phyloP scores from a whole-genome alignment of 2,329 filamentous ascomycete species.

The Emmonsiellopsis sp. region DNA sequence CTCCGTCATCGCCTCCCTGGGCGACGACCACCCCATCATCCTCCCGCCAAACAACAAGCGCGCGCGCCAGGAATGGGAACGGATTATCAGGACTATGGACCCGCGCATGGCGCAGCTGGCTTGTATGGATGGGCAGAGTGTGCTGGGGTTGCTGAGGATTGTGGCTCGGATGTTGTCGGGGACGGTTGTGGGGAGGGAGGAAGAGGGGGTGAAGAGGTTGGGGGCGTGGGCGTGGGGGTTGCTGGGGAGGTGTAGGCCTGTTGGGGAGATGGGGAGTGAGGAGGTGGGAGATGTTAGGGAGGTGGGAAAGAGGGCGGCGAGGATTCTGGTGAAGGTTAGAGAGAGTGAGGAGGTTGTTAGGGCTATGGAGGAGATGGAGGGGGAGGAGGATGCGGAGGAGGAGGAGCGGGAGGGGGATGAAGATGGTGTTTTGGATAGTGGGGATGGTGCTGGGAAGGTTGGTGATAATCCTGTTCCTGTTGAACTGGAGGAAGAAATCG shows the following conservation, averaged over 20 bases:
- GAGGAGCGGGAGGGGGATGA: slow-evolving; percentile 14
- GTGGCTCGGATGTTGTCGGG: slow-evolving; percentile 51
- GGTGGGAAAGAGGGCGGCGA: slow-evolving; percentile 65
- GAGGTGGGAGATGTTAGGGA: slow-evolving; percentile 71
- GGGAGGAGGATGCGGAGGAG: slow-evolving; percentile 16
- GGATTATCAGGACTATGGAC: slow-evolving; percentile 26
- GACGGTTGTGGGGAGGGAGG: slow-evolving; percentile 52
- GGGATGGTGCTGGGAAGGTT: neutral
- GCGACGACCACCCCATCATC: slow-evolving; percentile 41
- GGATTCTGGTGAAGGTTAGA: slow-evolving; percentile 34
- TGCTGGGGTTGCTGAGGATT: slow-evolving; percentile 55
- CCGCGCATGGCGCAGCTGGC: slow-evolving; percentile 43
- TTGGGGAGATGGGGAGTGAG: slow-evolving; percentile 63
- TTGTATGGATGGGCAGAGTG: slow-evolving; percentile 49
- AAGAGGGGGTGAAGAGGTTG: slow-evolving; percentile 53
- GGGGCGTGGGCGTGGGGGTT: slow-evolving; percentile 82
- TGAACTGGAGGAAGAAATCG: too few relatives aligned
- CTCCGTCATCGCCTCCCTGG: slow-evolving; percentile 44
- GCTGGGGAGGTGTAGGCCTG: slow-evolving; percentile 63
- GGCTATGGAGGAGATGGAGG: slow-evolving; percentile 22
- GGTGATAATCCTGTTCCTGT: too few relatives aligned
- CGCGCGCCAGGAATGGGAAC: slow-evolving; percentile 48
- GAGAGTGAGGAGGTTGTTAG: slow-evolving; percentile 15
- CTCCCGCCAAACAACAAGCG: slow-evolving; percentile 46
- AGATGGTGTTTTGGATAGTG: slow-evolving; percentile 18